These are phyloP conservation scores for Salvia miltiorrhiza DNA, from an alignment of 257 asterid species.

Conservation along the genomic window DNA sequence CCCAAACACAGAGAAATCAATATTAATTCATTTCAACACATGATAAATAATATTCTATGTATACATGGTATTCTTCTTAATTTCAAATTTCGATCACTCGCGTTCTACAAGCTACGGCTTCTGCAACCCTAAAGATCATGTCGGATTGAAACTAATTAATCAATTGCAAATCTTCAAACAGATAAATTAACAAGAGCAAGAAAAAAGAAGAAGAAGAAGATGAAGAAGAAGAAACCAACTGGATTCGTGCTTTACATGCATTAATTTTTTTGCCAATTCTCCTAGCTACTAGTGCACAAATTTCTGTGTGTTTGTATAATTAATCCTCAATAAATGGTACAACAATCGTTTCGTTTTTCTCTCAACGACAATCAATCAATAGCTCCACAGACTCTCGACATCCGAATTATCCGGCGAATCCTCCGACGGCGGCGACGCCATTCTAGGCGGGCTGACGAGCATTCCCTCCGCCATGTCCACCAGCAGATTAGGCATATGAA, in stretches of 20 bases:
- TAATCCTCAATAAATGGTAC: background rate
- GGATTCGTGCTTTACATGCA: slow-evolving; percentile 6
- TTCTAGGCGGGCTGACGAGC: slow-evolving; percentile 53
- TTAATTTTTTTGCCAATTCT: background rate
- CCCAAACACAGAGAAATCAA: background rate
- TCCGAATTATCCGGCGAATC: slow-evolving; percentile 37
- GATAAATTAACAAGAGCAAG: background rate
- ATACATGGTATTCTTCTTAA: too few relatives aligned
- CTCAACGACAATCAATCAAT: background rate
- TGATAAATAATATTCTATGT: background rate
- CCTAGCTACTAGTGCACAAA: background rate
- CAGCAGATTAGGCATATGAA: slow-evolving; percentile 46
- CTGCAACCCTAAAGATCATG: background rate
- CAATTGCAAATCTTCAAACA: background rate
- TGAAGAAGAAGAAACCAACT: background rate
- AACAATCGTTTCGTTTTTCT: background rate
- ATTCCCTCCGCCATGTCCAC: slow-evolving; percentile 55
- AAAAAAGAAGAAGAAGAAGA: too few relatives aligned
- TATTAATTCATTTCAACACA: background rate
- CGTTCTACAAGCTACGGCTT: background rate
- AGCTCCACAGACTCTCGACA: slow-evolving; percentile 43
- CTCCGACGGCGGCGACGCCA: slow-evolving; percentile 35
- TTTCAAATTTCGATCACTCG: background rate
- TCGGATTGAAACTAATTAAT: slow-evolving; percentile 10
- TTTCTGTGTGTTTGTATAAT: background rate